phyloP scores from a whole-genome alignment of 208 protist species.

The Crithidia sp. region DNA sequence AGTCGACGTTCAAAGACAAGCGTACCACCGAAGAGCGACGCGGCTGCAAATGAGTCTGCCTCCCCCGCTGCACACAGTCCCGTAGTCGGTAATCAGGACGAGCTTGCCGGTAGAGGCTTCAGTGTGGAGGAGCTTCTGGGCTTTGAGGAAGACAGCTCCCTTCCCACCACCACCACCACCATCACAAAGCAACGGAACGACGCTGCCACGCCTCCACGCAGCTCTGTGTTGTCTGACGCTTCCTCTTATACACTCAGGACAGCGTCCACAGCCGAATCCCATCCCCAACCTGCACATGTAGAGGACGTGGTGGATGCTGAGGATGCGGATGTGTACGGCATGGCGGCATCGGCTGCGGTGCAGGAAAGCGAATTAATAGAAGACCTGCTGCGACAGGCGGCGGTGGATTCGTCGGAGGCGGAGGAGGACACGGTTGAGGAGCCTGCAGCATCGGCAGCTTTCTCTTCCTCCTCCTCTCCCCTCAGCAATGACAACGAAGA shows the following conservation, averaged over 20 bases:
- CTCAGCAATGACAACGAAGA: no score
- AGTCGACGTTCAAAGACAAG: conserved; percentile 14
- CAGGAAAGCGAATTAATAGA: conserved; percentile 3
- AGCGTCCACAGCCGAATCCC: no score
- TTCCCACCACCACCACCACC: neutral
- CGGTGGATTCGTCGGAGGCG: neutral
- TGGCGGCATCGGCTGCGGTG: neutral
- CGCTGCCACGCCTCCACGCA: no score
- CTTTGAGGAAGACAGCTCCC: neutral
- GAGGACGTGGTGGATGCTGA: neutral
- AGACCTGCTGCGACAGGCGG: conserved; percentile 9
- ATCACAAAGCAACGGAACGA: neutral
- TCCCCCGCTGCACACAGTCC: no score
- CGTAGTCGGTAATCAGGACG: neutral
- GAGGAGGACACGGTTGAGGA: neutral
- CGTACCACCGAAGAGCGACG: no score
- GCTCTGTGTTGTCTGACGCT: no score
- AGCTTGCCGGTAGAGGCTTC: neutral
- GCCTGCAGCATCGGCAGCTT: no score
- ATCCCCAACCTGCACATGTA: no score
- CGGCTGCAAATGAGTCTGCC: neutral
- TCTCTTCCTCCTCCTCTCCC: no score
- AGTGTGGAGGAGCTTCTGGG: conserved; percentile 8
- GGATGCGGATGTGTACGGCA: conserved; percentile 15
- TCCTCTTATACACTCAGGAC: no score